Percentiles rank a stretch among this genome's conserved stretches.
Evolutionary conservation across 148 eudicot species (phyloP).

Genomic region (Amaranthus hypochondriacus): DNA sequence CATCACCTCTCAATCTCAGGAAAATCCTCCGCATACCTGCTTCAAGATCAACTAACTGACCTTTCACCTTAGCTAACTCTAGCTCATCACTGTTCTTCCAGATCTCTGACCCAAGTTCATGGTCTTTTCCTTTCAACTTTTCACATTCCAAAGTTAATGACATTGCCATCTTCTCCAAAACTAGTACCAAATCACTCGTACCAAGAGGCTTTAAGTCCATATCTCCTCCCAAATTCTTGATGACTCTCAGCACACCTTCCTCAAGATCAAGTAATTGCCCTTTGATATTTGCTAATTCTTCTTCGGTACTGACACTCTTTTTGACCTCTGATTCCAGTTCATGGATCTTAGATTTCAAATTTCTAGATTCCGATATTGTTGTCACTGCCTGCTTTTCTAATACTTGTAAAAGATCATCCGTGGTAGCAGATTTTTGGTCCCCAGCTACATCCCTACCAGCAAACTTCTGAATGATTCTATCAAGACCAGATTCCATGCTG

Average conservation of each 20-base stretch:
- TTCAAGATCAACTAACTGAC: slow-evolving; percentile 27
- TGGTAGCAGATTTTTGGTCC: slow-evolving; percentile 33
- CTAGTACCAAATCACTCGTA: slow-evolving; percentile 22
- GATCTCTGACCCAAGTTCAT: slow-evolving; percentile 29
- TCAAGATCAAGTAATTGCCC: slow-evolving; percentile 26
- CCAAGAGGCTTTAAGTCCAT: slow-evolving; percentile 19
- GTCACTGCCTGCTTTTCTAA: slow-evolving; percentile 59
- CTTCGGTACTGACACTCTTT: slow-evolving; percentile 15
- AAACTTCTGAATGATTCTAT: slow-evolving; percentile 52
- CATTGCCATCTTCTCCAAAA: slow-evolving; percentile 23
- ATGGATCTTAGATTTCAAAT: slow-evolving; percentile 55
- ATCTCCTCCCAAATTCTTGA: slow-evolving; percentile 28
- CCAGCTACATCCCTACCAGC: slow-evolving; percentile 39
- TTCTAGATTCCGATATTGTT: slow-evolving; percentile 48
- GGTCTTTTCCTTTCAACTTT: slow-evolving; percentile 24
- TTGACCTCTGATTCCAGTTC: slow-evolving; percentile 47
- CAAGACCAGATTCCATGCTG: slow-evolving; percentile 46
- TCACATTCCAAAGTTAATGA: slow-evolving; percentile 22
- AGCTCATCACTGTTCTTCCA: slow-evolving; percentile 19
- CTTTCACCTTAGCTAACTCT: slow-evolving; percentile 27
- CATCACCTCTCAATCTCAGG: slow-evolving; percentile 27
- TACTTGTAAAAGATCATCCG: slow-evolving; percentile 35
- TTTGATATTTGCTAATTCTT: slow-evolving; percentile 23
- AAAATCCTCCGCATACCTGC: slow-evolving; percentile 25
- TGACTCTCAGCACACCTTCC: slow-evolving; percentile 22